Conservation (phyloP, 352 stramenopile genomes). For the Albugo laibachii region DNA sequence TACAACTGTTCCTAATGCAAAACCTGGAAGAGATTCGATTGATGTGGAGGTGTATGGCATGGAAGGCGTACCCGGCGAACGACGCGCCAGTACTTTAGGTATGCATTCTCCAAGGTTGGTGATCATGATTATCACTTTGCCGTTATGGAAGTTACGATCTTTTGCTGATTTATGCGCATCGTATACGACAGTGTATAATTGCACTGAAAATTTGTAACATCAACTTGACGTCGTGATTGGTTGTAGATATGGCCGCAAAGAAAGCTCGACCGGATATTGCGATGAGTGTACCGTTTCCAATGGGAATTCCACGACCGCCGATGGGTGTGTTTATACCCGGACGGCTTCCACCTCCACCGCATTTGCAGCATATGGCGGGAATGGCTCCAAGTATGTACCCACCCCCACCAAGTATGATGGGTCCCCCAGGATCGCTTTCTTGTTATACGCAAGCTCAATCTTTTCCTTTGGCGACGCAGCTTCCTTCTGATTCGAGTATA, state of each 20-base stretch:
- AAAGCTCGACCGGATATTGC: not conserved
- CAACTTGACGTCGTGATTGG: no score
- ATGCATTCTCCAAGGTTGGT: not conserved
- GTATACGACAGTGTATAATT: no score
- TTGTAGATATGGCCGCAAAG: no score
- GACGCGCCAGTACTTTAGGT: constrained; percentile 2
- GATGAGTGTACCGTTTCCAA: constrained; percentile 10
- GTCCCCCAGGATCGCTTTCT: constrained; percentile 1
- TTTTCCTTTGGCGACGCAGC: no score
- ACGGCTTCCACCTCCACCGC: constrained; percentile 23
- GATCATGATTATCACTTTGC: not conserved
- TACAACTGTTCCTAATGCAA: constrained; percentile 66
- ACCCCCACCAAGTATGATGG: constrained; percentile 14
- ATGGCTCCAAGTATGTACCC: constrained; percentile 16
- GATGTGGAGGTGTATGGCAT: constrained; percentile 83
- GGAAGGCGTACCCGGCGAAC: constrained; percentile 37
- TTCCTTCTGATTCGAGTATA: no score
- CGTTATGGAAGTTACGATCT: not conserved
- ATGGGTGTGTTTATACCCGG: constrained; percentile 19
- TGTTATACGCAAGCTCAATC: no score
- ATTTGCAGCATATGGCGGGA: constrained; percentile 12
- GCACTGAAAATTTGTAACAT: no score
- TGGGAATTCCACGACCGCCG: constrained; percentile 22
- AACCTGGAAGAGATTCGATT: constrained; percentile 51
- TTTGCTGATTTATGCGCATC: no score